Base-by-base conservation (phyloP, 805 yeast species). In the Zygoascus biomembranicola region DNA sequence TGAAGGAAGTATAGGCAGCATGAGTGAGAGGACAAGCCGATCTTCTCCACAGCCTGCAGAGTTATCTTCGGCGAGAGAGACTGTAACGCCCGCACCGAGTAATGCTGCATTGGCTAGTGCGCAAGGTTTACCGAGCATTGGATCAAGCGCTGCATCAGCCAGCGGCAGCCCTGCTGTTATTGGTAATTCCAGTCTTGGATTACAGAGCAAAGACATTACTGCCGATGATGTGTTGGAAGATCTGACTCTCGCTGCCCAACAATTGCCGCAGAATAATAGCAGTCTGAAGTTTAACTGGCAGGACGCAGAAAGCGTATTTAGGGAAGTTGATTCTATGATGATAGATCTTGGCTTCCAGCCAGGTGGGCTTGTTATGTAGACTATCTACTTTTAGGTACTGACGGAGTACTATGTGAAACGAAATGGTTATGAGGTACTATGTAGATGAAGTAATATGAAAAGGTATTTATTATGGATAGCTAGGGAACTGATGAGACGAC, bases 311-410 rank as follows among this genome's bases (percentile, higher is more conserved):
- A 59, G 78, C 55, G 70, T 82, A 20, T 84, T 85, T 90, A 85
- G 84, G 63, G 95, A 89, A 64, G 90, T 89, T 31, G 95, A 88
- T 59, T 76, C 87, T 48, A 86, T 89, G 54, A 87, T 89, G 96
- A 87, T 86, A 64, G 95, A 88, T 64, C 89, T 88, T 69, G 97
- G 96, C 5, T 89, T 89, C 72, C 87, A 86, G 59, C 82, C 44
- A 10, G 26, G 26, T 10, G 44, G 44, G 16, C 39, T 35, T 4
- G 39, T 35, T 3, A 35, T 35, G 16, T 35, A 35, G 28, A 23
- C 3, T 23, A 23, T 23, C 28, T 23, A 23, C 28, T 23, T 23
- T 4, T 23, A 23, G 28, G 28, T 23, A 23, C 6, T 23, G 6
- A 23, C 3, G 6, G 28, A 6, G 28, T 23, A 23, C 28, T 3